phyloP scores from a whole-genome alignment of 2,329 filamentous ascomycete genomes.

The Cercospora berteroae region DNA sequence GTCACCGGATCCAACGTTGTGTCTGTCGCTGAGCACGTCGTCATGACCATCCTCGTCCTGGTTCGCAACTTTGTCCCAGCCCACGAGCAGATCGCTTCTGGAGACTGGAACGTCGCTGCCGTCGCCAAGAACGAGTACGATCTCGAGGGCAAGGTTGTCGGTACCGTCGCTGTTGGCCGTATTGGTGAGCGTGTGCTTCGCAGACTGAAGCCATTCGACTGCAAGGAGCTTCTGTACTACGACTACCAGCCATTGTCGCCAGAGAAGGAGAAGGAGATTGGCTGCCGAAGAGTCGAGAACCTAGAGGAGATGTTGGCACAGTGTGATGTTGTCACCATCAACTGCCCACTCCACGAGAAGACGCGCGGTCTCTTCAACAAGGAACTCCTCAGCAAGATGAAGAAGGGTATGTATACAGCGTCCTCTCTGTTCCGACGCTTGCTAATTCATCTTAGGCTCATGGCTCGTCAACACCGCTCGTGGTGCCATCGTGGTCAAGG shows the following conservation, averaged over 20 bases:
- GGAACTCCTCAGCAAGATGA: constrained; percentile 98
- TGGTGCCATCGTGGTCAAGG: constrained; percentile 98
- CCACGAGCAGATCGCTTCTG: constrained; percentile 84
- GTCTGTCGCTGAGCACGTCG: constrained; percentile 95
- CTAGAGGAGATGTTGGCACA: constrained; percentile 92
- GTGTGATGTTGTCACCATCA: constrained; percentile 98
- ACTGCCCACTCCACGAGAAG: constrained; percentile 99
- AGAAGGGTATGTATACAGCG: constrained; percentile 64
- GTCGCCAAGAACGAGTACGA: constrained; percentile 99
- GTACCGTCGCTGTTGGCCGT: constrained; percentile 93
- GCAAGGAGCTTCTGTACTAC: constrained; percentile 99
- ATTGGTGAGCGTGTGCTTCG: constrained; percentile 97
- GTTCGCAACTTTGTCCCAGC: constrained; percentile 98
- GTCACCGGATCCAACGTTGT: constrained; percentile 98
- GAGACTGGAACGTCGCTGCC: constrained; percentile 93
- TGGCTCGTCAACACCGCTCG: constrained; percentile 99
- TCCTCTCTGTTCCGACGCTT: background rate
- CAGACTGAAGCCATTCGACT: constrained; percentile 95
- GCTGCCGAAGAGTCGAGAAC: constrained; percentile 80
- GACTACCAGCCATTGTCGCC: constrained; percentile 93
- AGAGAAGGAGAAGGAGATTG: constrained; percentile 92
- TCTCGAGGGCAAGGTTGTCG: constrained; percentile 94
- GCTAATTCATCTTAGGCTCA: constrained; percentile 57
- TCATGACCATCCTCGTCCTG: constrained; percentile 97
- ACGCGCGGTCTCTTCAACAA: constrained; percentile 97